These are phyloP conservation scores for Debaryomycetaceae sp. DNA, from an alignment of 1,139 yeast genomes.

Conservation along the genomic window DNA sequence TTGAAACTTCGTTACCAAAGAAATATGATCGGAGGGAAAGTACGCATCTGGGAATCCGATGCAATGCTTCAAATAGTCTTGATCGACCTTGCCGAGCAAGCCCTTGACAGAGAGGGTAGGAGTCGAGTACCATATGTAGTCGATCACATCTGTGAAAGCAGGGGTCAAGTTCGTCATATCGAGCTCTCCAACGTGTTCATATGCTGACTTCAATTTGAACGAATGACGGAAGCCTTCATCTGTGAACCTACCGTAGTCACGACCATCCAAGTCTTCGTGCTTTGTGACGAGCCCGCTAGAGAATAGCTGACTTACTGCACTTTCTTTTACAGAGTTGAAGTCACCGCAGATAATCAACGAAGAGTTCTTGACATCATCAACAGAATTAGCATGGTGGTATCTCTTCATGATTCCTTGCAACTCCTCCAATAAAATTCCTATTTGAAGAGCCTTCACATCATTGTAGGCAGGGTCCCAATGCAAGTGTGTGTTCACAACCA, in stretches of 20 bases:
- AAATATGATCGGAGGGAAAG: slow-evolving; percentile 93
- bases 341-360: slow-evolving; percentile 92
- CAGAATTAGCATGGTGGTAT: slow-evolving; percentile 42
- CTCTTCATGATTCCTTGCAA: slow-evolving; percentile 62
- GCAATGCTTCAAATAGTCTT: slow-evolving; percentile 66
- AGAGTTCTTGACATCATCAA: slow-evolving; percentile 58
- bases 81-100: slow-evolving; percentile 79
- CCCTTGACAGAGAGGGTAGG: slow-evolving; percentile 78
- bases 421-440: slow-evolving; percentile 87
- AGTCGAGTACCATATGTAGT: slow-evolving; percentile 93
- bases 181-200: slow-evolving; percentile 78
- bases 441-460: slow-evolving; percentile 95
- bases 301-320: slow-evolving; percentile 90
- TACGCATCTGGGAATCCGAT: slow-evolving; percentile 95
- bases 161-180: slow-evolving; percentile 96
- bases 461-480: slow-evolving; percentile 98
- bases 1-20: slow-evolving; percentile 73
- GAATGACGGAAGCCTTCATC: slow-evolving; percentile 84
- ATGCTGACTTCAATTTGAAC: slow-evolving; percentile 81
- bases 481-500: slow-evolving; percentile 87
- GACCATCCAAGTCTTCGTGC: slow-evolving; percentile 79
- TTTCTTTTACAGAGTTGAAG: slow-evolving; percentile 81
- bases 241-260: slow-evolving; percentile 89
- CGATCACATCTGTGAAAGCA: slow-evolving; percentile 87
- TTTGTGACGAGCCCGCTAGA: slow-evolving; percentile 71